Evolutionary conservation across 2,329 filamentous ascomycete species (phyloP).

Genomic region (Colletotrichum tropicicola): DNA sequence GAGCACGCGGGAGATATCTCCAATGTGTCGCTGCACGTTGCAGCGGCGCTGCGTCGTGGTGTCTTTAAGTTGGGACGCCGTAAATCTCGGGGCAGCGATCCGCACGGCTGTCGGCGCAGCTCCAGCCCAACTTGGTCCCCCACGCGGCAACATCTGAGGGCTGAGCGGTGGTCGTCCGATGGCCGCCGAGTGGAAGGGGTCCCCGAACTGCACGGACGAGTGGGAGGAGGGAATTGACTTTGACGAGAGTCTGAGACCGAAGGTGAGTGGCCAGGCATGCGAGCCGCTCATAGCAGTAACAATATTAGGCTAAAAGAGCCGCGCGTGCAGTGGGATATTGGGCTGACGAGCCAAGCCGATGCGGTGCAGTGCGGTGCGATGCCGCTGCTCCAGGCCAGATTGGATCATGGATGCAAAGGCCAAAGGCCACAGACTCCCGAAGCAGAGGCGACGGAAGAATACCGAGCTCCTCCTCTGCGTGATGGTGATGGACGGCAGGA

Average conservation of each 20-base stretch:
- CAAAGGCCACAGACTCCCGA: background rate
- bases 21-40: background rate
- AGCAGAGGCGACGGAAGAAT: constrained; percentile 4
- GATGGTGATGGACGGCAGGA: background rate
- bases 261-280: background rate
- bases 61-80: background rate
- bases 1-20: constrained; percentile 13
- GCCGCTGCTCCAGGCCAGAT: background rate
- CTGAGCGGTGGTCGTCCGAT: constrained; percentile 18
- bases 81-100: background rate
- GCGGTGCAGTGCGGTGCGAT: background rate
- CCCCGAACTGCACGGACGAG: constrained; percentile 4
- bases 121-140: constrained; percentile 10
- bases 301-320: constrained; percentile 26
- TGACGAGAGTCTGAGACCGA: background rate
- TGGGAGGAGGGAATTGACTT: background rate
- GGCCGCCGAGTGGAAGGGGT: background rate
- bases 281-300: background rate
- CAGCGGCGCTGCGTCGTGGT: background rate
- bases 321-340: constrained; percentile 1
- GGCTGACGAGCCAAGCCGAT: background rate
- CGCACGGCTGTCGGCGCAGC: constrained; percentile 9
- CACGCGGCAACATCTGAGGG: constrained; percentile 23
- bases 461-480: background rate
- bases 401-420: background rate